Evolutionary conservation across 495 filamentous ascomycete species (phyloP).

Genomic region (Daldinia decipiens): DNA sequence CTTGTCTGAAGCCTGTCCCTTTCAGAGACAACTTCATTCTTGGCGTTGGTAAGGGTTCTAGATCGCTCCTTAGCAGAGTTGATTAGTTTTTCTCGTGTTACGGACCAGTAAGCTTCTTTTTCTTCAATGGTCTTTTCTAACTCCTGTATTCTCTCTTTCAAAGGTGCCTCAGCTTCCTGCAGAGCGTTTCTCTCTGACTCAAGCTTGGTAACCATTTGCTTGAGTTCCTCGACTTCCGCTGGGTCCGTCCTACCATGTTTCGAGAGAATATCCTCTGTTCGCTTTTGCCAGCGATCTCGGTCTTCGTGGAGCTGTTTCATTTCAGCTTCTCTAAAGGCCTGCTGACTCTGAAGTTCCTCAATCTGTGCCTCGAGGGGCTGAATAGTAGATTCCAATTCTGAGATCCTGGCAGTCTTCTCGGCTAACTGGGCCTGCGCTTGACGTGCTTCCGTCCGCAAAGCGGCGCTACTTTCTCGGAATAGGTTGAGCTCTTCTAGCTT

Average conservation of each 20-base stretch:
- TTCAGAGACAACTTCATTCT: slow-evolving; percentile 55
- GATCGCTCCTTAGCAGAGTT: slow-evolving; percentile 61
- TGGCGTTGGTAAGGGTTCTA: slow-evolving; percentile 53
- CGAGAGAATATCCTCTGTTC: slow-evolving; percentile 91
- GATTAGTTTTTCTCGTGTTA: slow-evolving; percentile 53
- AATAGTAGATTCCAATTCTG: slow-evolving; percentile 77
- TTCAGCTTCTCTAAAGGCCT: slow-evolving; percentile 83
- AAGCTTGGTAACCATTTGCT: slow-evolving; percentile 68
- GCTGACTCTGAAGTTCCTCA: slow-evolving; percentile 79
- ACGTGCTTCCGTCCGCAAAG: slow-evolving; percentile 83
- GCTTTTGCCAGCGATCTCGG: slow-evolving; percentile 90
- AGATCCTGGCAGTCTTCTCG: slow-evolving; percentile 76
- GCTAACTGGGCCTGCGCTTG: slow-evolving; percentile 77
- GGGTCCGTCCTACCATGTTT: slow-evolving; percentile 97
- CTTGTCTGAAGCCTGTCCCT: slow-evolving; percentile 50
- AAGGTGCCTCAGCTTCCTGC: slow-evolving; percentile 63
- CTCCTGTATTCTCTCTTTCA: slow-evolving; percentile 66
- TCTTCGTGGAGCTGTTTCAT: slow-evolving; percentile 85
- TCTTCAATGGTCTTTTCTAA: slow-evolving; percentile 54
- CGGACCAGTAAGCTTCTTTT: slow-evolving; percentile 59
- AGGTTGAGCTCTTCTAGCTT: slow-evolving; percentile 94
- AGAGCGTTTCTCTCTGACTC: slow-evolving; percentile 78
- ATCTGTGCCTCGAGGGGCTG: slow-evolving; percentile 83
- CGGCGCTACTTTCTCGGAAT: slow-evolving; percentile 90
- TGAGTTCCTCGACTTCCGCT: slow-evolving; percentile 86